Percentiles rank a stretch among this genome's conserved stretches.
Evolutionary conservation across 2,329 filamentous ascomycete genomes (phyloP).

Genomic region (Aureobasidium lini): DNA sequence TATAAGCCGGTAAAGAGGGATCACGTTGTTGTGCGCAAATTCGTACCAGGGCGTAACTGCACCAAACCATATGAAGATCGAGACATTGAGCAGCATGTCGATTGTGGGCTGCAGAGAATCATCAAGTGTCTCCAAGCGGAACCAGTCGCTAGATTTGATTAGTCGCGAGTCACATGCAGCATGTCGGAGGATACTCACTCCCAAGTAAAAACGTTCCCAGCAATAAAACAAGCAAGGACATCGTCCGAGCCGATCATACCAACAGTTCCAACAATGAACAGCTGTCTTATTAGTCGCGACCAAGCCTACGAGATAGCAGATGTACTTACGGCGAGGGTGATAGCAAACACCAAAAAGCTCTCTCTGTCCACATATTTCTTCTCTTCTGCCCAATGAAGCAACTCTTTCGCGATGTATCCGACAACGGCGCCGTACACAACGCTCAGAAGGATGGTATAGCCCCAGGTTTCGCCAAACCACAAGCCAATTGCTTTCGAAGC

Average conservation of each 20-base stretch:
- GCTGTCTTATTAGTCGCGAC: conserved; percentile 25
- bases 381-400: conserved; percentile 78
- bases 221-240: conserved; percentile 85
- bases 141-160: conserved; percentile 60
- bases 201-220: conserved; percentile 85
- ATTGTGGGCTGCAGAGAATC: conserved; percentile 91
- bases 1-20: conserved; percentile 67
- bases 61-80: conserved; percentile 86
- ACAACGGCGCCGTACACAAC: conserved; percentile 68
- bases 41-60: conserved; percentile 72
- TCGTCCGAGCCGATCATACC: conserved; percentile 85
- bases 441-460: conserved; percentile 73
- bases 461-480: conserved; percentile 83
- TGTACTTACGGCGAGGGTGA: conserved; percentile 61
- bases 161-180: not conserved
- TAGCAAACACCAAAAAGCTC: conserved; percentile 79
- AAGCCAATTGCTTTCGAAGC: conserved; percentile 60
- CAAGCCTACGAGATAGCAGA: not conserved
- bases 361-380: conserved; percentile 76
- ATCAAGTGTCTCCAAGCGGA: conserved; percentile 77
- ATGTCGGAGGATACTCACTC: conserved; percentile 44
- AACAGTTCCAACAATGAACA: conserved; percentile 82
- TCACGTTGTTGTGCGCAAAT: conserved; percentile 60
- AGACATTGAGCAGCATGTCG: conserved; percentile 86
- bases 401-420: conserved; percentile 72